Percentiles rank a stretch among this genome's conserved stretches.
Evolutionary conservation across 495 filamentous ascomycete species (phyloP).

Genomic region (Pseudoneurospora amorphoporcata): DNA sequence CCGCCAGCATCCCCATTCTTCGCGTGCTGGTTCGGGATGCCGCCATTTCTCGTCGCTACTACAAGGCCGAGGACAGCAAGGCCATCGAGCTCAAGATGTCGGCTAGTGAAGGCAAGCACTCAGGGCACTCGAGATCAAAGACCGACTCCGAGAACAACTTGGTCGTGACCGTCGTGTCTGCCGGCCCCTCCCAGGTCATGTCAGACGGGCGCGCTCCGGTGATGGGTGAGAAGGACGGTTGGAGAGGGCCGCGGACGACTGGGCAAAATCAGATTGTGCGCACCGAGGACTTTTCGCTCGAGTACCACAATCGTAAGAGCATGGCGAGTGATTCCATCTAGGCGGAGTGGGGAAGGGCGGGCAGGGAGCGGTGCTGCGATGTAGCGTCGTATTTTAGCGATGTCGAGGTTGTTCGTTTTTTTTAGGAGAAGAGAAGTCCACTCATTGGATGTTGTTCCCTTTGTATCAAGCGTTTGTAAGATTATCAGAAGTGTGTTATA

Average conservation of each 20-base stretch:
- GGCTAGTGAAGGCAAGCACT: background rate
- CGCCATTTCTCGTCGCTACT: background rate
- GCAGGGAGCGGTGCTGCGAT: background rate
- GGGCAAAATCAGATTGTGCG: constrained; percentile 1
- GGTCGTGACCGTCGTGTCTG: background rate
- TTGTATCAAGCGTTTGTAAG: background rate
- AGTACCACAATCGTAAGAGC: background rate
- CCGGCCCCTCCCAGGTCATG: background rate
- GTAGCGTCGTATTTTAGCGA: background rate
- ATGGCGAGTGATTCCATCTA: background rate
- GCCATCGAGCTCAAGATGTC: background rate
- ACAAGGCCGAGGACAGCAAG: background rate
- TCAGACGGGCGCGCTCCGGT: background rate
- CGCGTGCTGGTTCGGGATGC: constrained; percentile 20
- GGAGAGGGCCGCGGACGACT: background rate
- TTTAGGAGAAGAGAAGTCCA: background rate
- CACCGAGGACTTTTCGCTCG: constrained; percentile 2
- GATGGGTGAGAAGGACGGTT: background rate
- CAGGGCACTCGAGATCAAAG: background rate
- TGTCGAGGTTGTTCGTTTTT: background rate
- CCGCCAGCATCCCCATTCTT: constrained; percentile 27
- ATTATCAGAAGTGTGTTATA: background rate
- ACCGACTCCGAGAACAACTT: background rate
- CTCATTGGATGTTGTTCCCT: background rate
- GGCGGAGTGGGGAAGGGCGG: background rate